Base-by-base conservation (phyloP, 768 basidiomycete species). In the Thelephora aurantiotincta region DNA sequence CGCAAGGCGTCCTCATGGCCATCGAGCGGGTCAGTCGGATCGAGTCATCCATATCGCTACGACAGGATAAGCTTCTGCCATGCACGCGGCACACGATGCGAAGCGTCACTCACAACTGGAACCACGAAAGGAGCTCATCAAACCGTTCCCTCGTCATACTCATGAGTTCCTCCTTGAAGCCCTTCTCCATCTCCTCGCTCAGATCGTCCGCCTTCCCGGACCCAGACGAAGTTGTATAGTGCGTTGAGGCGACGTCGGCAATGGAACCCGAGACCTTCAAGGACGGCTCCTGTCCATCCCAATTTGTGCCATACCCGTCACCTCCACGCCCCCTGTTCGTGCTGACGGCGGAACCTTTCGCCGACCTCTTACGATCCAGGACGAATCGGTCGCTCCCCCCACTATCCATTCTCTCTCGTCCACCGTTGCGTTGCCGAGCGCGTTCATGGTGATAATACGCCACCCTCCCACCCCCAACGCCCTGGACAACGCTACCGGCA, bases 11-110 rank as follows among this genome's bases (percentile, higher is more conserved):
- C 3, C 70, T 65, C 22, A 74, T 69, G 45, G 70, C 60, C 7
- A 79, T 60, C 3, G 68, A 64, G 48, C 59, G 56, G 30, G 68
- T 66, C 5, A 78, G 58, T 6, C 65, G 65, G 53, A 74, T 75
- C 54, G 72, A 70, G 51, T 80, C 75, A 52, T 70, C 66, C 80
- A 82, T 82, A 57, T 81, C 81, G 58, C 80, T 83, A 52, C 23
- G 46, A 23, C 42, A 14, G n/a, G 34, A 19, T 13, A 46, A 20
- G 46, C 34, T 11, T 3, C 30, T 30, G 35, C 13, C 33, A 33
- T 22, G 18, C n/a, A 41, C 18, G 26, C 20, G 44, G 20, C 43
- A 43, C 7, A 30, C 9, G 22, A 30, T 13, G 6, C 22, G 45
- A 51, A 41, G 52, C 33, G 38, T 33, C 13, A 69, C 81, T 60